Conservation (phyloP, 805 yeast genomes). For the Jamesozyma hellenica region DNA sequence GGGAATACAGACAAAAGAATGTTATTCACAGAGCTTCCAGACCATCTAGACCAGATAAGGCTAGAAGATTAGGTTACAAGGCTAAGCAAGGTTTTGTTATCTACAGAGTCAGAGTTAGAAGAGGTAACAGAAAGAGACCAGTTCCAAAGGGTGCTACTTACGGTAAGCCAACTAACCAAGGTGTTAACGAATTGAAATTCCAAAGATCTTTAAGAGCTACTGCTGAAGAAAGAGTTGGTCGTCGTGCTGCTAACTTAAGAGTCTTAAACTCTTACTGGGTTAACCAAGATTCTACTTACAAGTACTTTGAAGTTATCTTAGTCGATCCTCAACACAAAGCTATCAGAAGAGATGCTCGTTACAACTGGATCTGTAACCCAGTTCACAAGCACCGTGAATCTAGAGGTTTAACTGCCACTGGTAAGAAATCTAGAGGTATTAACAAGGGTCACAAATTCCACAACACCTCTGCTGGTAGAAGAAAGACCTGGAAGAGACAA, state of each 20-base stretch:
- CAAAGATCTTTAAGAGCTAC: conserved; percentile 96
- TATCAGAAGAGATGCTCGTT: conserved; percentile 95
- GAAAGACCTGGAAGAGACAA: conserved; percentile 99
- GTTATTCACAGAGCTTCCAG: conserved; percentile 98
- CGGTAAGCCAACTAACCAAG: conserved; percentile 99
- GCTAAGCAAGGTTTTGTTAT: conserved; percentile 99
- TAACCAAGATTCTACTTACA: conserved; percentile 99
- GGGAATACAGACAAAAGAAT: conserved; percentile 99
- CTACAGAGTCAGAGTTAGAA: conserved; percentile 98
- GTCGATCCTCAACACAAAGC: conserved; percentile 98
- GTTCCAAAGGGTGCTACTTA: conserved; percentile 99
- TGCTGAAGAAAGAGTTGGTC: conserved; percentile 99
- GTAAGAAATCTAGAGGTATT: conserved; percentile 99
- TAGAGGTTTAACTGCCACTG: conserved; percentile 96
- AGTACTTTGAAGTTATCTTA: conserved; percentile 95
- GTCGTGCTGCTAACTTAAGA: conserved; percentile 97
- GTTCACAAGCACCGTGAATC: conserved; percentile 99
- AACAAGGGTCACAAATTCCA: conserved; percentile 99
- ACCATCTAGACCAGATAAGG: conserved; percentile 99
- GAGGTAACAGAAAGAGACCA: conserved; percentile 99
- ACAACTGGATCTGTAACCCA: conserved; percentile 99
- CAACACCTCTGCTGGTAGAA: conserved; percentile 98
- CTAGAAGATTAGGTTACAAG: conserved; percentile 99
- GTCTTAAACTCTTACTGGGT: conserved; percentile 99
- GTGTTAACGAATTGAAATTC: conserved; percentile 98